Base-by-base conservation (phyloP, 2,329 filamentous ascomycete species). In the Podosphaera xanthii region DNA sequence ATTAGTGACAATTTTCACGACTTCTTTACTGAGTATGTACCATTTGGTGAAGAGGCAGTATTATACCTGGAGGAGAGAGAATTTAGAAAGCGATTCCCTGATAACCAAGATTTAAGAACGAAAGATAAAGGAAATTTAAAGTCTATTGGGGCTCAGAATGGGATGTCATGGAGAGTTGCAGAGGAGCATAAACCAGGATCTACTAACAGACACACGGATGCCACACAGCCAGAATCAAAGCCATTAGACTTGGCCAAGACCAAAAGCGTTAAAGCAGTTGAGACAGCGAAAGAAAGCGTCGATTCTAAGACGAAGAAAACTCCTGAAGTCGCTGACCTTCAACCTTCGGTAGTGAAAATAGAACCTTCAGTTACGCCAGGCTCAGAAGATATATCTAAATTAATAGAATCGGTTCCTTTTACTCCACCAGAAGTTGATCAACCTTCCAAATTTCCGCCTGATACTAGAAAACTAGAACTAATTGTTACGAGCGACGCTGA, bases 1-100 rank as follows among this genome's bases (percentile, higher is more conserved):
- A 79, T 92, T 72, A 94, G 85, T 69, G 92, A 98, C 76, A 95
- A 88, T 73, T 98, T 97, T 79, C 91, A 98, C 73, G 92, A 98
- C 72, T 92, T 96, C 76, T 98, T 98, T 74, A 97, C 90, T 67
- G 90, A 96, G 73, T 98, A 91, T 71, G 74, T 98, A 22, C 92
- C 92, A 31, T 95, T 86, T 65, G 92, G 90, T 67, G 92, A 98
- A 73, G 87, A 95, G 70, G 86, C 86, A 22, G 91, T 98, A 53
- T 81, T 94, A 34, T 97, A 94, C 74, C 83, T 98, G 58, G 92
- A 98, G 73, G 92, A 98, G 74, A 81, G 85, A 65, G 89, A 96
- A 68, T 96, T 95, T 75, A 82, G 85, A 69, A 89, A 85, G 72
- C 83, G 87, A 60, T 96, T 95, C 75, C 82, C 81, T 7, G 73